Base-by-base conservation (phyloP, 1,139 yeast species). In the Saccharomycopsis hybrid region DNA sequence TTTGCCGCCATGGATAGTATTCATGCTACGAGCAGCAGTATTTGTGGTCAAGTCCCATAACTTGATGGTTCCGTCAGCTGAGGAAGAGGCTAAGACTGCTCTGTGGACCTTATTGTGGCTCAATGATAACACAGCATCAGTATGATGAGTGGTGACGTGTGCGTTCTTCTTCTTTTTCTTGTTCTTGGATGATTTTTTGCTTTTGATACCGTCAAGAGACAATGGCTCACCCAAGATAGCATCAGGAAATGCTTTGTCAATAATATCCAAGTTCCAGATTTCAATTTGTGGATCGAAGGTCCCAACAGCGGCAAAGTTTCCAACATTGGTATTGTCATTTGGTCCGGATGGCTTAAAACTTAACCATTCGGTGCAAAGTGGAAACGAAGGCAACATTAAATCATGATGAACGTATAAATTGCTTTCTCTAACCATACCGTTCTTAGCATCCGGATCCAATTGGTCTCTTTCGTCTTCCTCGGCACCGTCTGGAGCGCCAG, bases 251-350 rank as follows among this genome's bases (percentile, higher is more conserved):
- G 96, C 94, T 62, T 88, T 87, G 62, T 94, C 97, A 42, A 90
- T 76, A 56, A 84, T 82, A 66, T 92, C 98, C 60, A 92, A 73
- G 67, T 92, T 88, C 98, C 98, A 94, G 55, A 92, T 76, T 68
- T 92, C 99, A 65, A 92, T 92, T 63, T 86, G 95, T 39, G 98
- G 98, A 60, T 92, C 98, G 65, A 92, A 90, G 1, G 98, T 87
- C 63, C 98, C 97, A 56, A 92, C 74, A 11, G 98, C 98, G 1
- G 95, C 97, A 66, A 86, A 88, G 65, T 89, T 92, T 7, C 95
- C 97, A 40, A 81, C 70, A 55, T 77, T 75, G 36, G 64, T 65
- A 8, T 63, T 63, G 41, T 65, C 59, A 37, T 65, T 58, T n/a
- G 66, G 61, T 18, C 65, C 62, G 7, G 73, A 75, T 33, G 90